A percentile compares a stretch with the other conserved stretches of the same genome.
Evolutionary conservation across 192 early-diverging fungal species (phyloP).

Genomic region (Gonapodya sp.): DNA sequence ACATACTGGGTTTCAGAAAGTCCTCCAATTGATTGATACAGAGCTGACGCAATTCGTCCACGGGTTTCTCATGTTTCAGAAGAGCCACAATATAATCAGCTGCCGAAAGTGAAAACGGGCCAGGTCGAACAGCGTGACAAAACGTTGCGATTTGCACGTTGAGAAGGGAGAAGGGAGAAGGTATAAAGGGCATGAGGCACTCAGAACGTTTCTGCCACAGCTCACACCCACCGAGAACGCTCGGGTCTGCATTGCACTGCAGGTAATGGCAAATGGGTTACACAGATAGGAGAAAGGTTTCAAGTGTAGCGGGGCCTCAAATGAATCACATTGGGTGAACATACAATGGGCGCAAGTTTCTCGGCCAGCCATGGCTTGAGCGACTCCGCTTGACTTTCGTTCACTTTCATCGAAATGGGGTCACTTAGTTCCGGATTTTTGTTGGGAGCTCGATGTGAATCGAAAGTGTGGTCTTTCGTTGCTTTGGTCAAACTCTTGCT

Average conservation of each 20-base stretch:
- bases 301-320: too few species aligned
- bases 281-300: too few species aligned
- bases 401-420: background rate
- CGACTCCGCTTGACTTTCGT: background rate
- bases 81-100: slow-evolving; percentile 74
- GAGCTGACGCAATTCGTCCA: slow-evolving; percentile 40
- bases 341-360: background rate
- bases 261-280: too few species aligned
- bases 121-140: too few species aligned
- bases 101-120: too few species aligned
- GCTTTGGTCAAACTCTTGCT: too few species aligned
- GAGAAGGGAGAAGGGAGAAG: background rate
- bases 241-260: background rate
- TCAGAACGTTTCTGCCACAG: background rate
- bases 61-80: slow-evolving; percentile 53
- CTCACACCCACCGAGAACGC: background rate
- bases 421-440: too few species aligned
- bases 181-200: background rate
- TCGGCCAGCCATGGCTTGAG: background rate
- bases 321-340: too few species aligned
- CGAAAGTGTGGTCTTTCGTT: too few species aligned
- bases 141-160: too few species aligned
- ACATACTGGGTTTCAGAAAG: slow-evolving; percentile 62
- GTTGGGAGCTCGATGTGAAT: too few species aligned
- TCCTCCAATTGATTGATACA: slow-evolving; percentile 61